Evolutionary conservation across 75 land plant genomes (phyloP).

Genomic region (Picea sitchensis): DNA sequence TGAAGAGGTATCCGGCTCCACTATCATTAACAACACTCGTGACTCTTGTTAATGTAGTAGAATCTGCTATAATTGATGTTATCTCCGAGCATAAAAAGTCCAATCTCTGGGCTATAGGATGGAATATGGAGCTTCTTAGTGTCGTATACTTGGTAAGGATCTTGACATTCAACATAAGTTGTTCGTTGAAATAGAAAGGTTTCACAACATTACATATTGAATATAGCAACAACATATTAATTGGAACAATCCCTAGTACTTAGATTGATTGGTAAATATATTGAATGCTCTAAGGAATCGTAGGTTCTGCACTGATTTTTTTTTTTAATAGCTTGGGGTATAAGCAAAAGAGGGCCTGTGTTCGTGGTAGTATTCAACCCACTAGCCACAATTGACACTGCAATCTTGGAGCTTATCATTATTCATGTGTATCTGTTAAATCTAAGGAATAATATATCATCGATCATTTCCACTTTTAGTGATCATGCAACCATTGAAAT

Average conservation of each 20-base stretch:
- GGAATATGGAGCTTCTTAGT: slow-evolving; percentile 15
- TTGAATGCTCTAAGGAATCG: slow-evolving; percentile 15
- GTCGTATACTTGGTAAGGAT: slow-evolving; percentile 32
- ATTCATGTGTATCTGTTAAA: slow-evolving; percentile 24
- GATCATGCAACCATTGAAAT: not conserved
- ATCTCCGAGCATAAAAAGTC: slow-evolving; percentile 17
- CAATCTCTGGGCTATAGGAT: slow-evolving; percentile 25
- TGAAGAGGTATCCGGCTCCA: slow-evolving; percentile 27
- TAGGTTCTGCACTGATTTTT: slow-evolving; percentile 25
- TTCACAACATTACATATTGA: not conserved
- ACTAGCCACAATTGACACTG: slow-evolving; percentile 31
- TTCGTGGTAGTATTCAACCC: slow-evolving; percentile 54
- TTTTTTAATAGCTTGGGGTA: slow-evolving; percentile 48
- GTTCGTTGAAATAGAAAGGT: no score
- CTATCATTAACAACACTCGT: slow-evolving; percentile 36
- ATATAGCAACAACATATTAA: not conserved
- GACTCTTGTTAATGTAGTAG: slow-evolving; percentile 32
- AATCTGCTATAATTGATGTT: slow-evolving; percentile 22
- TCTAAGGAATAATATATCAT: slow-evolving; percentile 5
- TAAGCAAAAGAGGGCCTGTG: slow-evolving; percentile 39
- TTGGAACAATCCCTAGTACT: not conserved
- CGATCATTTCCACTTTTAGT: no score
- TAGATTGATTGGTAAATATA: not conserved
- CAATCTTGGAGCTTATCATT: slow-evolving; percentile 24
- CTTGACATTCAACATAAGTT: not conserved